Base-by-base conservation (phyloP, 768 basidiomycete genomes). In the Podaxis pistillaris region DNA sequence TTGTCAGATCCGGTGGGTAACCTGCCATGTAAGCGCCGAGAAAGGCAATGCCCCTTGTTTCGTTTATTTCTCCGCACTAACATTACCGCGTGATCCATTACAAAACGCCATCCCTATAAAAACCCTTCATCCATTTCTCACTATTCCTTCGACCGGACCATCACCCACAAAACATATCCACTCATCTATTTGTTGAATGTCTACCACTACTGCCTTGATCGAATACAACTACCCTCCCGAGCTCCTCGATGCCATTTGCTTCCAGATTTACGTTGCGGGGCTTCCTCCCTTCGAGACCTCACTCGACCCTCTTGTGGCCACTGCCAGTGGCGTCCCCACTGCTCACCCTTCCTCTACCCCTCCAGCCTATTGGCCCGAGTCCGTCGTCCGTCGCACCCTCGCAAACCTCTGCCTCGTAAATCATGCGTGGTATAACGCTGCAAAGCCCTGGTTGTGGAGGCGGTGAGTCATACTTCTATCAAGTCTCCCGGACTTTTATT, bases 381-480 rank as follows among this genome's bases (percentile, higher is more conserved):
- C 84, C 4, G 68, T 86, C 33, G 80, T 85, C 26, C 84, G 92
- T 12, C 79, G 74, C 62, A 87, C 93, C 0, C 79, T 95, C 22
- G 79, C 84, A 4, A 86, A 74, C 67, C 86, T 94, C 49, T 91
- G 89, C 68, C 83, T 91, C 64, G 91, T 93, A 47, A 91, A 86
- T 69, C 89, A 79, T 68, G 81, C 85, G 2, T 94, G 90, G 89
- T 86, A 86, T 69, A 83, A 85, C 30, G 93, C 91, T 1, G 90
- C 93, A n/a, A 89, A 88, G 67, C 92, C 92, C 0, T 94, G 89
- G 90, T 77, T 95, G 4, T 95, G 93, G 92, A 84, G 83, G 62
- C 86, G 86, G 79, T 81, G 62, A 63, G 79, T 70, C 17, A 38
- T 56, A n/a, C 38, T 12, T 33, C 38, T 15, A 38, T 53, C 64